Evolutionary conservation across 2,329 filamentous ascomycete species (phyloP), one percentile per base, ranked within the genome.

Genomic region (Fusarium burgessii): DNA sequence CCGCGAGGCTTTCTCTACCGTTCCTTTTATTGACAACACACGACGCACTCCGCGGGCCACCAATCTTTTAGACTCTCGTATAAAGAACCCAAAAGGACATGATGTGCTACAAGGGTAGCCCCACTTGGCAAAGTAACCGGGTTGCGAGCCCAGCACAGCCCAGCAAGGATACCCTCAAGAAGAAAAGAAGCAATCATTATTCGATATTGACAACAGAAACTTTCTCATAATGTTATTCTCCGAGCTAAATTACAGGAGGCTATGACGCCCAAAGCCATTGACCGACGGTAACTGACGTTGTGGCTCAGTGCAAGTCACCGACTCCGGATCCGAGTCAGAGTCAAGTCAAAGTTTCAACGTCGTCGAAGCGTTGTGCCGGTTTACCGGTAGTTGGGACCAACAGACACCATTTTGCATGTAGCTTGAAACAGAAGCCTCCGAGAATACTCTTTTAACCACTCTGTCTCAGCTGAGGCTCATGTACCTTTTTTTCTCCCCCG

Each of bases 61-160:
- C 32, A 50, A 50, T 25, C 47, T 35, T 32, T 51, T n/a, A 51
- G 36, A 20, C 47, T 51, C 25, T 51, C 32, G 47, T 51, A 51
- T 51, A 38, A 25, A 38, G n/a, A 36, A 36, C 35, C 18, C 47
- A 3, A 25, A 35, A 6, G 17, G 47, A 13, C 47, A 38, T 51
- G 47, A 51, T 51, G 47, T 51, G 47, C 32, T 51, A 51, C 47
- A 51, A 23, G 47, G 47, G 47, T 51, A 20, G 47, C 47, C 47
- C 47, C 47, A 51, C 47, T 51, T 51, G 47, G 20, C 15, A 17
- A 27, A 51, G 12, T n/a, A 15, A 38, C 17, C 32, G 17, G 25
- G 18, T n/a, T 51, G 38, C 47, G 32, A 38, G 47, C 32, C 15
- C 20, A 51, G 47, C 32, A n/a, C 20, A 51, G 47, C 32, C 47